These are phyloP conservation scores for Trichoderma guizhouense DNA, from an alignment of 2,329 filamentous ascomycete species.

Conservation along the genomic window DNA sequence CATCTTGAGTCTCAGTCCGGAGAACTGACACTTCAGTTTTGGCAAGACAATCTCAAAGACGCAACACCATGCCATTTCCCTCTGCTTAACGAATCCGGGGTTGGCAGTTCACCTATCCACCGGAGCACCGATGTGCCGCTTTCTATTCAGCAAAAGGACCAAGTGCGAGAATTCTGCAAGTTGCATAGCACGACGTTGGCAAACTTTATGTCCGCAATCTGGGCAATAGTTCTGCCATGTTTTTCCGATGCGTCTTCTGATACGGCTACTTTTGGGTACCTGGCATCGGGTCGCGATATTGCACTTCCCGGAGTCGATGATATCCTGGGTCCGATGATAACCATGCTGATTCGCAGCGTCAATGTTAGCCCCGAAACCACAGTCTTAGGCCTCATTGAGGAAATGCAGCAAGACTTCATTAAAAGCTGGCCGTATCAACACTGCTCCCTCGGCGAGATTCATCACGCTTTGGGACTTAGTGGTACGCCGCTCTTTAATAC, in stretches of 20 bases:
- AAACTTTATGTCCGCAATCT: background rate
- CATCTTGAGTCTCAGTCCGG: background rate
- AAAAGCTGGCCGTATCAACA: background rate
- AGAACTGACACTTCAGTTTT: background rate
- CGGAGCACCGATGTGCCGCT: background rate
- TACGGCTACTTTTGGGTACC: background rate
- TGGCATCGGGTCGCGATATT: background rate
- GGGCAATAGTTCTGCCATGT: background rate
- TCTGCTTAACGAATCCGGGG: background rate
- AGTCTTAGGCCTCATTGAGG: background rate
- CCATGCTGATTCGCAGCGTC: background rate
- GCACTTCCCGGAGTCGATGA: background rate
- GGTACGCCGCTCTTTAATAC: background rate
- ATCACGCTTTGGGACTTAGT: background rate
- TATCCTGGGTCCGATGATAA: background rate
- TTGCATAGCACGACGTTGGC: background rate
- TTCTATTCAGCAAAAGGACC: background rate
- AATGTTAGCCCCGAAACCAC: background rate
- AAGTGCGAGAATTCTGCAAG: background rate
- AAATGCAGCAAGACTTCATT: background rate
- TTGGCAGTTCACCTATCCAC: background rate
- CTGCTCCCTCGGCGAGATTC: background rate
- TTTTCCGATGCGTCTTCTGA: background rate
- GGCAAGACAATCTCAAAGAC: background rate
- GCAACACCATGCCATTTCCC: background rate